Evolutionary conservation across 495 filamentous ascomycete genomes (phyloP), one percentile per base, ranked within the genome.

Genomic region (Acidomyces sp.): DNA sequence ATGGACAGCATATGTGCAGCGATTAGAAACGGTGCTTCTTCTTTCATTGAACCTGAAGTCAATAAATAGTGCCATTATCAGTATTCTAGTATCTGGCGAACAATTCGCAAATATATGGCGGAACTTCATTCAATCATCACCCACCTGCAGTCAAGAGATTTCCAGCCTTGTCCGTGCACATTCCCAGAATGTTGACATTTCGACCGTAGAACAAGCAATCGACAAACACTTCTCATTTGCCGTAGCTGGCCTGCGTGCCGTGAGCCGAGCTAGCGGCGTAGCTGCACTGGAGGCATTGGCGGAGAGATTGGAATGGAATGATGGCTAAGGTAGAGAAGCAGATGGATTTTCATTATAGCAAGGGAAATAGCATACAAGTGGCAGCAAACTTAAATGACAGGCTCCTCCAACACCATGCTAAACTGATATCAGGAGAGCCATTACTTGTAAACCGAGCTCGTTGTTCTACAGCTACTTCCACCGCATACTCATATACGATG

Each of bases 21-120:
- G 67, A 6, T 54, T 86, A 5, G 62, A 76, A 49, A 70, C 72
- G 30, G 74, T 82, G 47, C 71, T 77, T 34, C 68, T 88, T 6
- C 68, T 93, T 0, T 71, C 77, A 0, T 46, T 45, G 12, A 56
- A 56, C 17, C 33, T 64, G 18, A 34, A 38, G 16, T 58, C 61
- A 7, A 55, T 65, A 9, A 20, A 51, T 18, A 36, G 55, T 23
- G 61, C 61, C 6, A 38, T 65, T 13, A 45, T 54, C 6, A 45
- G 42, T 2, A 7, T 62, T 6, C 46, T 64, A 5, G 71, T 76
- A 49, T 53, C 77, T 3, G 69, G 62, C 22, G 56, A 75, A 37
- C 20, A 16, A 10, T 52, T 43, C 18, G 34, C 23, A 12, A 19
- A 24, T 7, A 5, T 17, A 1, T 51, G 48, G 42, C 3, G n/a